phyloP scores from a whole-genome alignment of 2,329 filamentous ascomycete species.

The Cercospora canescens region DNA sequence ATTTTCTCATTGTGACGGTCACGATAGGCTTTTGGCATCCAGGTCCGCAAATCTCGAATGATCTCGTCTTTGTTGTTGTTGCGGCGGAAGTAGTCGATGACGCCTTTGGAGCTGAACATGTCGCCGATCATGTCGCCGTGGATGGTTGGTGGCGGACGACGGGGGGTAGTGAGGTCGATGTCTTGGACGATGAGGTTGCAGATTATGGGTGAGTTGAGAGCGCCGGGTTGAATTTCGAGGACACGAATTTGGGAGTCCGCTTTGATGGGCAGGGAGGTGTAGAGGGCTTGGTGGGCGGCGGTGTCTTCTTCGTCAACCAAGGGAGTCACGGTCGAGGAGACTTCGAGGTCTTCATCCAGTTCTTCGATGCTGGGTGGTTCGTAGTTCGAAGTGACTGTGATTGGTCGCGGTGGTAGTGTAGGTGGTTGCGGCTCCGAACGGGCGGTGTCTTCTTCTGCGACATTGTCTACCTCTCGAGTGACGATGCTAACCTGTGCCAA shows the following conservation, averaged over 20 bases:
- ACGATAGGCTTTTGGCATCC: background rate
- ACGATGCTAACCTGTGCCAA: background rate
- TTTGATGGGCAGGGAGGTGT: background rate
- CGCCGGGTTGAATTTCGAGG: background rate
- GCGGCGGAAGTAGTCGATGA: background rate
- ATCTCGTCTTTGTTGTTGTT: background rate
- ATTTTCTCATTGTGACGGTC: background rate
- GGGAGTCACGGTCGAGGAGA: background rate
- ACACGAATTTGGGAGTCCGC: background rate
- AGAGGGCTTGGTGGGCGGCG: background rate
- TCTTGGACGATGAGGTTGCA: slow-evolving; percentile 1
- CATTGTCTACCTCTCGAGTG: background rate
- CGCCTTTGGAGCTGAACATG: background rate
- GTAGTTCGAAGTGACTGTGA: background rate
- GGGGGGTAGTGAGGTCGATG: background rate
- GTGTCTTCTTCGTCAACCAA: background rate
- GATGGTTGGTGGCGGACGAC: background rate
- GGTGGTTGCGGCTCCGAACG: background rate
- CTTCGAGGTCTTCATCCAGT: background rate
- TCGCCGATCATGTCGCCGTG: background rate
- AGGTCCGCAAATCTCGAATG: background rate
- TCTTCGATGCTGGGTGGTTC: background rate
- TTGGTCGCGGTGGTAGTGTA: background rate
- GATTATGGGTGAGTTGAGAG: background rate
- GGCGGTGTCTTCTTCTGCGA: background rate